Percentiles rank a stretch among this genome's conserved stretches.
Conservation (phyloP, 495 filamentous ascomycete genomes). For the Neurospora hispaniola region DNA sequence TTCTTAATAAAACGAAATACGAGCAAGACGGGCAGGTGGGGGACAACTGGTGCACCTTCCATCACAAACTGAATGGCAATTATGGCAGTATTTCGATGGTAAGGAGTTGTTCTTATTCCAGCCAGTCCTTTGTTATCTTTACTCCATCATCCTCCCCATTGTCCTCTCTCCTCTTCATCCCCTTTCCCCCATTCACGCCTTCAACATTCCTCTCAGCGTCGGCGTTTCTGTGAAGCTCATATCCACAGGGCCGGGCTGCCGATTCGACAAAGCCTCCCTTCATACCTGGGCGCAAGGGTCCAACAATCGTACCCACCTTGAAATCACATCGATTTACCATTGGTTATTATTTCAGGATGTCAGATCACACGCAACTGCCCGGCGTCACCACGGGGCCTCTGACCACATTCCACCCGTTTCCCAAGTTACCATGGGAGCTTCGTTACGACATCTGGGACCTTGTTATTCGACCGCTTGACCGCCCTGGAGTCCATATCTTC, state of each 20-base stretch:
- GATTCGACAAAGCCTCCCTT: not conserved
- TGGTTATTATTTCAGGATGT: not conserved
- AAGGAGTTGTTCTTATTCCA: too few species aligned
- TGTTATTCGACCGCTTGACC: not conserved
- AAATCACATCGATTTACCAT: not conserved
- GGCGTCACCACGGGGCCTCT: not conserved
- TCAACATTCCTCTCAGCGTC: not conserved
- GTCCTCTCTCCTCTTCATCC: not conserved
- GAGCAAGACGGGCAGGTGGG: not conserved
- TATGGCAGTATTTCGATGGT: not conserved
- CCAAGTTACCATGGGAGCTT: not conserved
- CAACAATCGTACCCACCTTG: not conserved
- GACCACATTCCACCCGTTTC: not conserved
- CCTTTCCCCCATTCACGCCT: not conserved
- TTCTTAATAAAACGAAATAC: not conserved
- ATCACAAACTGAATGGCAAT: not conserved
- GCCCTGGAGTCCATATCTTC: not conserved
- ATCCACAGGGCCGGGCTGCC: not conserved
- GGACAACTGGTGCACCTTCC: not conserved
- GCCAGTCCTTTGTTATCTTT: not conserved
- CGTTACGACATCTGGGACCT: not conserved
- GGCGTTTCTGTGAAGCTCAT: not conserved
- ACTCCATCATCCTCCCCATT: not conserved
- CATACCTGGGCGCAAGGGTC: not conserved
- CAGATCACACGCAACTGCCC: not conserved